These are phyloP conservation scores for Saccharomyces hybrid DNA, from an alignment of 1,139 yeast species.

Conservation along the genomic window DNA sequence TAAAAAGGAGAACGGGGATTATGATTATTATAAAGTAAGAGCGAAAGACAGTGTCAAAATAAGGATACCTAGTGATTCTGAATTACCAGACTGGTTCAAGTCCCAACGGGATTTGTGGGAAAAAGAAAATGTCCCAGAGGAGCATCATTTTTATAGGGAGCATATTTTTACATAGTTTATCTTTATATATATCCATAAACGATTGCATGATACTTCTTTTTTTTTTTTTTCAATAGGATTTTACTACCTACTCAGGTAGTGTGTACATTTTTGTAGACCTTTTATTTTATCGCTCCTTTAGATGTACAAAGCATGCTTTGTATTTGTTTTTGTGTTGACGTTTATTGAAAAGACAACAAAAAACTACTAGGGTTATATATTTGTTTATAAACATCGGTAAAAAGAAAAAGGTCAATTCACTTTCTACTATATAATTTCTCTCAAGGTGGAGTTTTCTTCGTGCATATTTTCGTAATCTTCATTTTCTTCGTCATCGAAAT, in stretches of 20 bases:
- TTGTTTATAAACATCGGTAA: not conserved
- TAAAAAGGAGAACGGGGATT: constrained; percentile 26
- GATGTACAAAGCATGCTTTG: not conserved
- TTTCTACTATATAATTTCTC: constrained; percentile 24
- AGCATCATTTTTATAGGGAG: constrained; percentile 30
- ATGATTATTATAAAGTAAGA: constrained; percentile 22
- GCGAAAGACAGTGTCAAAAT: constrained; percentile 31
- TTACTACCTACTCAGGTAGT: not conserved
- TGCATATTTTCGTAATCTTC: constrained; percentile 5
- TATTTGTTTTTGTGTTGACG: not conserved
- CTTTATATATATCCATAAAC: not conserved
- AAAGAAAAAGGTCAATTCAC: not conserved
- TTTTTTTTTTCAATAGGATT: not conserved
- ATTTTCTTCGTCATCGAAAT: constrained; percentile 25
- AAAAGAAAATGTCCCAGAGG: constrained; percentile 32
- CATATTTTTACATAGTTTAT: constrained; percentile 20
- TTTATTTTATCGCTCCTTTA: not conserved
- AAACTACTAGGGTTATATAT: too few relatives aligned
- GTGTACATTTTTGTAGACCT: not conserved
- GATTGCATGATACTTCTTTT: not conserved
- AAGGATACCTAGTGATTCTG: constrained; percentile 52
- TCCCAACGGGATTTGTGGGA: constrained; percentile 62
- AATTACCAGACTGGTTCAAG: constrained; percentile 67
- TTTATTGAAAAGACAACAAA: not conserved
- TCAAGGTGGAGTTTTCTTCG: constrained; percentile 14